Base-by-base conservation (phyloP, 2,329 filamentous ascomycete species). In the Talaromyces piceae region DNA sequence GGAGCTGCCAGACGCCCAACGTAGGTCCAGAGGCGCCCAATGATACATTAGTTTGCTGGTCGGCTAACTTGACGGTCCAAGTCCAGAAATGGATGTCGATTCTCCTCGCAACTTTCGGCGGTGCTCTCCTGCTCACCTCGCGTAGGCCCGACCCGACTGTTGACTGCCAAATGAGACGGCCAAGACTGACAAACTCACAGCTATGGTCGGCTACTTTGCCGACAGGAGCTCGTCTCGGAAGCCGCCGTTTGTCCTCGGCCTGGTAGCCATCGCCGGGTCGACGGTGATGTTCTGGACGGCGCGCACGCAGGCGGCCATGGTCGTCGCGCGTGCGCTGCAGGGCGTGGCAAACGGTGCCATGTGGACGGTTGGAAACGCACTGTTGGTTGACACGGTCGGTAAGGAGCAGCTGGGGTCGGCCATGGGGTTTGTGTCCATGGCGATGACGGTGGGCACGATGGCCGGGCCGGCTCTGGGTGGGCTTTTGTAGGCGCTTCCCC, bases 41-140 rank as follows among this genome's bases (percentile, higher is more conserved):
- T 26, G 11, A 25, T 2, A 47, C 12, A 5, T 37, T 3, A 13
- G 7, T 20, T 9, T 28, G 22, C 4, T 16, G 25, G 11, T 12
- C 4, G n/a, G 7, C 33, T 47, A 12, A 54, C 22, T n/a, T 12
- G 26, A 9, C 22, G 12, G 22, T 16, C 6, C 45, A 44, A 59
- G 78, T 86, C 1, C 86, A 89, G 64, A 76, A 74, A 60, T 88
- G 84, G 84, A 79, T 84, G 7, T 84, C 84, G 0, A 76, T 88
- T 11, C 73, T 89, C 5, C 72, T 90, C 1, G 84, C 84, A 8
- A 79, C 83, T 16, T 89, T 88, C 62, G 86, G 83, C 27, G 82
- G 78, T 1, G 80, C 83, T 1, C 69, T 89, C 7, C 76, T 88
- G 9, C 67, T 66, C 12, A 60, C 60, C n/a, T 64, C 63, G n/a